These are phyloP conservation scores for Omphalotus guepiniiformis DNA, from an alignment of 768 basidiomycete genomes.

Conservation along the genomic window DNA sequence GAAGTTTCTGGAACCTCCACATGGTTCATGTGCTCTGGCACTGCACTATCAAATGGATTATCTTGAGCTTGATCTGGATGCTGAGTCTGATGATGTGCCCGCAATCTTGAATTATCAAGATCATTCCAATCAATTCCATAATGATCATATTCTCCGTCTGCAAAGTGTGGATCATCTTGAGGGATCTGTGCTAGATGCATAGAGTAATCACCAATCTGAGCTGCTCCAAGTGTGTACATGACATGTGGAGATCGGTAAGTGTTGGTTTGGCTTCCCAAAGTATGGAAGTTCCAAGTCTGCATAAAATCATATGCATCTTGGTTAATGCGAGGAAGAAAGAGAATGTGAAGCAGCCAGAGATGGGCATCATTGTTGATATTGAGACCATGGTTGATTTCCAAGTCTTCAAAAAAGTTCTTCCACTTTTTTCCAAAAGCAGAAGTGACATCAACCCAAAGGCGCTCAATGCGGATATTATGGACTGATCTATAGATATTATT, in stretches of 20 bases:
- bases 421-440: constrained; percentile 19
- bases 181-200: neutral
- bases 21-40: no score
- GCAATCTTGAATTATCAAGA: constrained; percentile 9
- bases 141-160: constrained; percentile 12
- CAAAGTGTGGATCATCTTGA: constrained; percentile 5
- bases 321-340: constrained; percentile 20
- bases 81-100: constrained; percentile 11
- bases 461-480: constrained; percentile 23
- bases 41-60: no score
- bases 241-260: constrained; percentile 10
- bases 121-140: constrained; percentile 26
- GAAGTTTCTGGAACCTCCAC: no score
- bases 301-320: constrained; percentile 19
- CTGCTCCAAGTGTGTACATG: constrained; percentile 19
- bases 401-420: constrained; percentile 20
- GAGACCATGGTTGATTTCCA: constrained; percentile 18
- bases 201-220: constrained; percentile 13
- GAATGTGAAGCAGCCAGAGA: constrained; percentile 22
- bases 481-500: constrained; percentile 15
- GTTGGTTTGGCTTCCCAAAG: constrained; percentile 11
- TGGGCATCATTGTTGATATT: constrained; percentile 12
- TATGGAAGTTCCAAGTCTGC: constrained; percentile 23
- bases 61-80: no score
- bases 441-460: constrained; percentile 25